A percentile compares a stretch with the other conserved stretches of the same genome.
Evolutionary conservation across 495 filamentous ascomycete species (phyloP).

Genomic region (Hypoxylon lienhwacheense): DNA sequence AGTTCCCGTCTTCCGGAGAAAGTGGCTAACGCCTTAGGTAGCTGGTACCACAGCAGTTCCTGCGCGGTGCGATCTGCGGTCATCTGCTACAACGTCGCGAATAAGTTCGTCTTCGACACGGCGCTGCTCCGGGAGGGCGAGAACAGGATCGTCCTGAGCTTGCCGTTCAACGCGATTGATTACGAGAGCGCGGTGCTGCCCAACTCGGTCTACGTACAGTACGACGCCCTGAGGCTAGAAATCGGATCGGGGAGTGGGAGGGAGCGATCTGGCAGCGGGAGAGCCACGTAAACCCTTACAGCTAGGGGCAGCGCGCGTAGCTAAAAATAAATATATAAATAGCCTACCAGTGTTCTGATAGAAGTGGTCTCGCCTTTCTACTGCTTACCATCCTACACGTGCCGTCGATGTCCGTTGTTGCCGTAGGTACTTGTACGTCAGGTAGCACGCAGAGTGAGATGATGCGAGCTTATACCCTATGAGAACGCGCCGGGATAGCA

Average conservation of each 20-base stretch:
- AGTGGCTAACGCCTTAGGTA: slow-evolving; percentile 20
- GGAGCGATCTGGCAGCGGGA: slow-evolving; percentile 14
- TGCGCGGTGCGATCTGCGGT: slow-evolving; percentile 58
- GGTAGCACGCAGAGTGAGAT: no score
- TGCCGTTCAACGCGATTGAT: slow-evolving; percentile 57
- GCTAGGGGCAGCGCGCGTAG: not conserved
- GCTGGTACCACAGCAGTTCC: slow-evolving; percentile 49
- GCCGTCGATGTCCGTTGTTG: no score
- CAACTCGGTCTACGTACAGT: slow-evolving; percentile 57
- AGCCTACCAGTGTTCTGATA: no score
- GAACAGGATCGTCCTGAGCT: slow-evolving; percentile 53
- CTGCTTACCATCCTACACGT: no score
- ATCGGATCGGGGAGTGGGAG: slow-evolving; percentile 36
- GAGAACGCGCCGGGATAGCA: no score
- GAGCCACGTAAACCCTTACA: slow-evolving; percentile 21
- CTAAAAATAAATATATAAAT: slow-evolving; percentile 10
- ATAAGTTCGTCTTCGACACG: slow-evolving; percentile 54
- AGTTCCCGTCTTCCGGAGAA: not conserved
- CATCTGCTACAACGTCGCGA: slow-evolving; percentile 58
- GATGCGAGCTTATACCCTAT: no score
- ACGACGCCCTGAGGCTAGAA: slow-evolving; percentile 60
- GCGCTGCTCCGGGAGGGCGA: slow-evolving; percentile 47
- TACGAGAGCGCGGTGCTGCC: slow-evolving; percentile 57
- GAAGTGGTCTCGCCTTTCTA: no score
- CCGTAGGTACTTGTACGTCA: no score